A percentile compares a stretch with the other conserved stretches of the same genome.
Evolutionary conservation across 805 yeast genomes (phyloP).

Genomic region (Candida patagonica): DNA sequence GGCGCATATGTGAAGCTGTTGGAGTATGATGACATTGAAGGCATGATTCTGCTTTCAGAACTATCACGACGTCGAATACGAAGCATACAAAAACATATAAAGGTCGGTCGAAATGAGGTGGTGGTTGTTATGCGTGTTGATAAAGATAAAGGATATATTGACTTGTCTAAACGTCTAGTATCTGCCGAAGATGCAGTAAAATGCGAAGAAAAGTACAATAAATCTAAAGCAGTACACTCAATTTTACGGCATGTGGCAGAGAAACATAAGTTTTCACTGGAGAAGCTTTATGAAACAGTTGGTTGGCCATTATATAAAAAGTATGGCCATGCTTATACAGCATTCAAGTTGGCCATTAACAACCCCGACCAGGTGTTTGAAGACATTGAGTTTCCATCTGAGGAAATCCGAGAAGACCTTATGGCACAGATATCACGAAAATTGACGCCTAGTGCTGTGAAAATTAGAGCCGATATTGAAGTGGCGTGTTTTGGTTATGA

Average conservation of each 20-base stretch:
- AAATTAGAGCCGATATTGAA: conserved; percentile 97
- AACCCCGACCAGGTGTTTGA: conserved; percentile 79
- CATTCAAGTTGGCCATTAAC: conserved; percentile 91
- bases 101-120: conserved; percentile 97
- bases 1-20: conserved; percentile 92
- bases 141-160: conserved; percentile 97
- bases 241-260: conserved; percentile 97
- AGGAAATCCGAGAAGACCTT: conserved; percentile 73
- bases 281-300: conserved; percentile 72
- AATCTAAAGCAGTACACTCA: conserved; percentile 96
- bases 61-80: conserved; percentile 97
- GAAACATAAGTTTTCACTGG: conserved; percentile 81
- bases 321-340: conserved; percentile 96
- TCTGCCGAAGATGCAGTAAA: conserved; percentile 94
- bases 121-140: conserved; percentile 97
- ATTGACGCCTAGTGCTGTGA: conserved; percentile 95
- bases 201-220: conserved; percentile 96
- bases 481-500: conserved; percentile 96
- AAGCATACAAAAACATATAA: conserved; percentile 91
- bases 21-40: conserved; percentile 97
- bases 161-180: conserved; percentile 93
- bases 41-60: conserved; percentile 94
- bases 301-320: conserved; percentile 97
- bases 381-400: conserved; percentile 59
- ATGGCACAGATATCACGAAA: conserved; percentile 82